phyloP scores from a whole-genome alignment of 202 grass and related monocot genomes.

The Setaria viridis region DNA sequence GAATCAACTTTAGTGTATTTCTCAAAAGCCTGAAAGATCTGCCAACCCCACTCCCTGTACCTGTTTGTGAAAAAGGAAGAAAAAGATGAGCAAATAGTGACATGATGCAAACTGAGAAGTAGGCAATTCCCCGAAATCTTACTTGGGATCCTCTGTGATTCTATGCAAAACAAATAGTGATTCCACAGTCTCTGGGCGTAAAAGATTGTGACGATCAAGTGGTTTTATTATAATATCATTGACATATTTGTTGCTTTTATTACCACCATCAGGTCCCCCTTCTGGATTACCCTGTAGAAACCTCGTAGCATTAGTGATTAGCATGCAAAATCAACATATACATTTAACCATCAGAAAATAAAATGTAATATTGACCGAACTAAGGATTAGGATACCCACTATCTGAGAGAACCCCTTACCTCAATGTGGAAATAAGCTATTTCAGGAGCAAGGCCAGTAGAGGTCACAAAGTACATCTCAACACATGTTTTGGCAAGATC shows the following conservation, averaged over 20 bases:
- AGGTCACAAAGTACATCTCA: constrained; percentile 94
- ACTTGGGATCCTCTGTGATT: constrained; percentile 95
- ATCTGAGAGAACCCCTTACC: constrained; percentile 46
- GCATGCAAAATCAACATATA: constrained; percentile 10
- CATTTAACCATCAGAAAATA: constrained; percentile 41
- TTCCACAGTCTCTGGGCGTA: constrained; percentile 97
- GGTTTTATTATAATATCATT: constrained; percentile 87
- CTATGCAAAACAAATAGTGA: constrained; percentile 90
- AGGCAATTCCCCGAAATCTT: constrained; percentile 31
- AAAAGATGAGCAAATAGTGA: constrained; percentile 38
- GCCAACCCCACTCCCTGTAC: constrained; percentile 99
- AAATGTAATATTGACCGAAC: constrained; percentile 26
- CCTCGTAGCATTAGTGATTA: background rate
- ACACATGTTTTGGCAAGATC: constrained; percentile 97
- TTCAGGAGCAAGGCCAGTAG: constrained; percentile 96
- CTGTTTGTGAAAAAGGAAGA: constrained; percentile 47
- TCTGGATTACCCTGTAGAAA: constrained; percentile 68
- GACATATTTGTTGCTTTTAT: constrained; percentile 85
- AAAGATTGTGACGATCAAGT: constrained; percentile 91
- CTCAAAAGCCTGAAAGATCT: constrained; percentile 95
- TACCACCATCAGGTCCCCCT: constrained; percentile 80
- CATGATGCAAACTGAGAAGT: constrained; percentile 13
- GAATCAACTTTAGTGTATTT: constrained; percentile 94
- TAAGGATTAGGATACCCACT: constrained; percentile 25
- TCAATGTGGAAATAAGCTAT: constrained; percentile 95